These are phyloP conservation scores for Simplicillium aogashimaense DNA, from an alignment of 2,329 filamentous ascomycete genomes.

Conservation along the genomic window DNA sequence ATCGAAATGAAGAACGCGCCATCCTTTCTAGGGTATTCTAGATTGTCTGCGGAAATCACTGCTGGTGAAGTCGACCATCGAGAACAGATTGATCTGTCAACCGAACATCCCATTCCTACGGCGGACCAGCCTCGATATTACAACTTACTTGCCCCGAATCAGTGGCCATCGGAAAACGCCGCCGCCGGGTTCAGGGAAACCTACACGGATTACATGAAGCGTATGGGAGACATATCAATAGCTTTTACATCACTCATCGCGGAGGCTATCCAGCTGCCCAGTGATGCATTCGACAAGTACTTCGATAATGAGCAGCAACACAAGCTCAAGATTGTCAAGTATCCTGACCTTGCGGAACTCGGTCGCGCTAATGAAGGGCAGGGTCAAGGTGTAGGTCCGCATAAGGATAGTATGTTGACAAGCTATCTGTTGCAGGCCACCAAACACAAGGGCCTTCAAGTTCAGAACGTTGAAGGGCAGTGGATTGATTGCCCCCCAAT, in stretches of 20 bases:
- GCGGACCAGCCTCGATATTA: conserved; percentile 58
- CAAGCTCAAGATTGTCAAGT: conserved; percentile 85
- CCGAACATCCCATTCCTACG: conserved; percentile 58
- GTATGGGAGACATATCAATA: conserved; percentile 64
- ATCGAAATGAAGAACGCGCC: conserved; percentile 67
- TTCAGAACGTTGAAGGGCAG: conserved; percentile 65
- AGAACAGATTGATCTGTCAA: conserved; percentile 81
- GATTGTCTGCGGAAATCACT: conserved; percentile 59
- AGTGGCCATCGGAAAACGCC: conserved; percentile 60
- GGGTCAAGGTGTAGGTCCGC: conserved; percentile 61
- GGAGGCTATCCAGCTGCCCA: conserved; percentile 66
- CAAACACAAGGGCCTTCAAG: conserved; percentile 67
- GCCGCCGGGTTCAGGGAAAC: conserved; percentile 59
- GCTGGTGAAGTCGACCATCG: conserved; percentile 68
- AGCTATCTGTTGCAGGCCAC: conserved; percentile 75
- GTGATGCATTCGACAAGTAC: conserved; percentile 64
- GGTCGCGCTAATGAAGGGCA: conserved; percentile 30
- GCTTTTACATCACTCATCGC: conserved; percentile 73
- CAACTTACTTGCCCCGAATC: conserved; percentile 67
- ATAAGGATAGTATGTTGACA: conserved; percentile 79
- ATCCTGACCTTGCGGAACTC: conserved; percentile 61
- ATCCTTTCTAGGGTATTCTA: conserved; percentile 62
- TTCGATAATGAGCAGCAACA: conserved; percentile 70
- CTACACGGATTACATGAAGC: conserved; percentile 66
- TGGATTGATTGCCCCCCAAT: conserved; percentile 81